phyloP scores from a whole-genome alignment of 352 stramenopile species.

The Phytophthora tubulina region DNA sequence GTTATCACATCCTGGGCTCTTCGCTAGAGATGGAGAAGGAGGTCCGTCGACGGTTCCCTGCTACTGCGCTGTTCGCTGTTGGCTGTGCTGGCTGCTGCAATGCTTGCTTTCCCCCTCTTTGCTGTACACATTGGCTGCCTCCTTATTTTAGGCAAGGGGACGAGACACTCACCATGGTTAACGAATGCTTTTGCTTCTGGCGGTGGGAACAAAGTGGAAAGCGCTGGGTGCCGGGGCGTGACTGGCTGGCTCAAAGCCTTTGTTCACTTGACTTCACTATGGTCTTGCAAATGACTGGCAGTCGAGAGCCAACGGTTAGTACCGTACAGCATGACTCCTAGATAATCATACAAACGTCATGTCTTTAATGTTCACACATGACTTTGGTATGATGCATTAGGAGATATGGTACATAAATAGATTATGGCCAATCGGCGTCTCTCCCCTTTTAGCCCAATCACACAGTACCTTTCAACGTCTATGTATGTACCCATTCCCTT shows the following conservation, averaged over 20 bases:
- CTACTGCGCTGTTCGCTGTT: constrained; percentile 19
- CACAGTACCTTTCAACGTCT: not conserved
- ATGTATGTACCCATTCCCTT: not conserved
- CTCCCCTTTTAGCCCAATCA: constrained; percentile 43
- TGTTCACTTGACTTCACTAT: constrained; percentile 75
- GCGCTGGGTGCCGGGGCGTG: constrained; percentile 25
- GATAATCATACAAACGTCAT: no score
- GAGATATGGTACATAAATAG: no score
- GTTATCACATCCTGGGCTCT: not conserved
- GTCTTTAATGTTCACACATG: no score
- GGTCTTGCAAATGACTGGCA: constrained; percentile 80
- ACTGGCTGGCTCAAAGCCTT: constrained; percentile 42
- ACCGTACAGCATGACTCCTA: no score
- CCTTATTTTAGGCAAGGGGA: constrained; percentile 11
- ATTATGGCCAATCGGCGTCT: constrained; percentile 43
- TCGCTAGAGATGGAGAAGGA: not conserved
- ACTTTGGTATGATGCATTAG: no score
- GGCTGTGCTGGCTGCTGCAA: constrained; percentile 7
- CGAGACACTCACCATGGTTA: constrained; percentile 75
- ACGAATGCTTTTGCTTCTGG: constrained; percentile 89
- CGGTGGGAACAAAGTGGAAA: constrained; percentile 79
- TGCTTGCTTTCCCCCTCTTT: not conserved
- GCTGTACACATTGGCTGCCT: constrained; percentile 6
- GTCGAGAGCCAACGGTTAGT: constrained; percentile 54
- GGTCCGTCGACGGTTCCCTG: not conserved